phyloP scores from a whole-genome alignment of 2,329 filamentous ascomycete genomes.

The Ophiosphaerella narmari region DNA sequence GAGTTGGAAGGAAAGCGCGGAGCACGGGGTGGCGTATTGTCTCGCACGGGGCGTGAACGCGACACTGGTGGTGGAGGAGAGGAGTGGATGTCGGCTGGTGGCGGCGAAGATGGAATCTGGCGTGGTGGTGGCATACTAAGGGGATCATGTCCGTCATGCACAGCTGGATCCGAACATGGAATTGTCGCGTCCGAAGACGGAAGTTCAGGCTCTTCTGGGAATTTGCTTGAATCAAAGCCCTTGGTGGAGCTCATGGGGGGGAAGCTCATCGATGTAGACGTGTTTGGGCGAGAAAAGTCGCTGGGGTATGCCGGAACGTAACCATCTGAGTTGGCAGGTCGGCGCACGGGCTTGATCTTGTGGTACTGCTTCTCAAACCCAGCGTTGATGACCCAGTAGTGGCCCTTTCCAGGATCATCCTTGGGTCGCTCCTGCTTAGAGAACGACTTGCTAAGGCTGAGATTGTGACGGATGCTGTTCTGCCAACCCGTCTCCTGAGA shows the following conservation, averaged over 20 bases:
- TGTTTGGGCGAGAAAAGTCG: constrained; percentile 44
- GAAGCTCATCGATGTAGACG: constrained; percentile 43
- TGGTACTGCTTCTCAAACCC: constrained; percentile 88
- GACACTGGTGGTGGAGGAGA: constrained; percentile 90
- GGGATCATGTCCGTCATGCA: constrained; percentile 53
- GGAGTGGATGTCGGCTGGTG: constrained; percentile 75
- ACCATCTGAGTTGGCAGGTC: constrained; percentile 52
- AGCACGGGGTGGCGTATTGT: constrained; percentile 76
- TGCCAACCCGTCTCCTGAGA: constrained; percentile 90
- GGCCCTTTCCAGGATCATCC: constrained; percentile 95
- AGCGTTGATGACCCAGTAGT: constrained; percentile 94
- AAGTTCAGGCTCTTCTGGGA: constrained; percentile 56
- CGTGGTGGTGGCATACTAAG: constrained; percentile 51
- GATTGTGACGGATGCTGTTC: constrained; percentile 97
- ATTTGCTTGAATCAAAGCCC: constrained; percentile 55
- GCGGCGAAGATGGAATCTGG: constrained; percentile 68
- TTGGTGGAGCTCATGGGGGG: constrained; percentile 48
- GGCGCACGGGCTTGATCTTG: constrained; percentile 76
- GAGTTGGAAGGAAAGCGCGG: constrained; percentile 66
- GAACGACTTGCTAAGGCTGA: constrained; percentile 95
- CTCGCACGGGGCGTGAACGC: constrained; percentile 58
- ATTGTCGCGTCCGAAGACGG: constrained; percentile 57
- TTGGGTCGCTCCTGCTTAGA: constrained; percentile 95
- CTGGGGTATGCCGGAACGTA: constrained; percentile 39
- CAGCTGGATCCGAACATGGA: constrained; percentile 55